Evolutionary conservation across 306 rosid species (phyloP).

Genomic region (Acacia crassicarpa): DNA sequence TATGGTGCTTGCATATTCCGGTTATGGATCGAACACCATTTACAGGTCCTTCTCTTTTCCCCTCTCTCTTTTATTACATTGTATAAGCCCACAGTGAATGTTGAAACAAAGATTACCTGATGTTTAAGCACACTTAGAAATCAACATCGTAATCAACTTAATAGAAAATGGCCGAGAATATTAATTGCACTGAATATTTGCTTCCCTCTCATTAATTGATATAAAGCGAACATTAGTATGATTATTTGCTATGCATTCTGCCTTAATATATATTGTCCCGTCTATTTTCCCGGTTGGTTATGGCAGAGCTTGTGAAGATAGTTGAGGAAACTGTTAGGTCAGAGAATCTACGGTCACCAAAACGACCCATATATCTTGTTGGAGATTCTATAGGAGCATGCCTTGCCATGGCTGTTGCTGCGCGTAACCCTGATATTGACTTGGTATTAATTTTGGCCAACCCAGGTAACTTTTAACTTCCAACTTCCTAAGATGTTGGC

Average conservation of each 20-base stretch:
- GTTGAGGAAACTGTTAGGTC: constrained; percentile 60
- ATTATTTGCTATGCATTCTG: not conserved
- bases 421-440: constrained; percentile 74
- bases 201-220: not conserved
- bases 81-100: not conserved
- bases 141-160: not conserved
- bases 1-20: constrained; percentile 95
- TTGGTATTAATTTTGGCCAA: constrained; percentile 80
- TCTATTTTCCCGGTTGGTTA: constrained; percentile 17
- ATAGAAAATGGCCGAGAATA: constrained; percentile 5
- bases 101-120: not conserved
- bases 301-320: constrained; percentile 71
- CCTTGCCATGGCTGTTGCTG: constrained; percentile 82
- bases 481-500: not conserved
- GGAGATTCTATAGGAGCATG: constrained; percentile 93
- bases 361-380: constrained; percentile 78
- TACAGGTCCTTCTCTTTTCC: constrained; percentile 45
- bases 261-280: not conserved
- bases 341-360: constrained; percentile 56
- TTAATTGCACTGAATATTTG: constrained; percentile 9
- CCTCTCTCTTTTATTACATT: not conserved
- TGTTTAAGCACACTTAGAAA: constrained; percentile 9
- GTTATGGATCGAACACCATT: constrained; percentile 74
- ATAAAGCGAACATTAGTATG: not conserved
- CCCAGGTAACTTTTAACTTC: constrained; percentile 55